Evolutionary conservation across 495 filamentous ascomycete genomes (phyloP).

Genomic region (Cercophora scortea): DNA sequence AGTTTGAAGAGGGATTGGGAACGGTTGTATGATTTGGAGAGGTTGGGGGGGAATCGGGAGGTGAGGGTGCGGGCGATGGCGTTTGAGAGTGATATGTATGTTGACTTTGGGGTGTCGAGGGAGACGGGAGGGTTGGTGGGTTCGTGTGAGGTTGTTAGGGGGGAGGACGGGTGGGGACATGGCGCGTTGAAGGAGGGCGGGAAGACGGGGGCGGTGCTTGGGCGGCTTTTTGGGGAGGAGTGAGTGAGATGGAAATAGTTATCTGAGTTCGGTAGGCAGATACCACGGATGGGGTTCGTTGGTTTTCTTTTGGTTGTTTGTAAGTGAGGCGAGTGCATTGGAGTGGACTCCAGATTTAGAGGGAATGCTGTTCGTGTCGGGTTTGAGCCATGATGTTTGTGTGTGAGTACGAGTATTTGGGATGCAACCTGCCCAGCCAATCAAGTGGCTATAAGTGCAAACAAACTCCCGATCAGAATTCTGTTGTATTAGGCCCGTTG

Average conservation of each 20-base stretch:
- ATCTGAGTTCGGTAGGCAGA: too few relatives aligned
- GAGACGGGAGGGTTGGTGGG: constrained; percentile 65
- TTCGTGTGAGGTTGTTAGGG: constrained; percentile 62
- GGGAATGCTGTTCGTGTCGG: background rate
- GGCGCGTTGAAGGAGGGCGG: constrained; percentile 51
- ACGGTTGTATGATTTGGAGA: constrained; percentile 57
- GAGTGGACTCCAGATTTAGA: too few relatives aligned
- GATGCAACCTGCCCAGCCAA: background rate
- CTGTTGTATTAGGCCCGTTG: too few relatives aligned
- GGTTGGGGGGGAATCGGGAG: constrained; percentile 55
- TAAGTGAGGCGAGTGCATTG: background rate
- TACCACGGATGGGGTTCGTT: background rate
- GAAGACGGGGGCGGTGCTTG: constrained; percentile 57
- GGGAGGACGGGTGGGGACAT: constrained; percentile 66
- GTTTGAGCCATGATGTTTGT: background rate
- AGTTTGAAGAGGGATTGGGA: constrained; percentile 62
- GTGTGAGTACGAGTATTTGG: background rate
- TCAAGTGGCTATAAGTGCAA: too few relatives aligned
- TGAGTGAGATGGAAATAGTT: too few relatives aligned
- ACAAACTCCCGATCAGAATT: too few relatives aligned
- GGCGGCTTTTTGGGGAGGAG: constrained; percentile 6
- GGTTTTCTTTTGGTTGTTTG: background rate
- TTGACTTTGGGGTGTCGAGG: constrained; percentile 59
- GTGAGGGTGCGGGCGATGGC: constrained; percentile 74
- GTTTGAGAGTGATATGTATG: constrained; percentile 87